A percentile compares a stretch with the other conserved stretches of the same genome.
Evolutionary conservation across 768 basidiomycete species (phyloP).

Genomic region (Crucibulum laeve): DNA sequence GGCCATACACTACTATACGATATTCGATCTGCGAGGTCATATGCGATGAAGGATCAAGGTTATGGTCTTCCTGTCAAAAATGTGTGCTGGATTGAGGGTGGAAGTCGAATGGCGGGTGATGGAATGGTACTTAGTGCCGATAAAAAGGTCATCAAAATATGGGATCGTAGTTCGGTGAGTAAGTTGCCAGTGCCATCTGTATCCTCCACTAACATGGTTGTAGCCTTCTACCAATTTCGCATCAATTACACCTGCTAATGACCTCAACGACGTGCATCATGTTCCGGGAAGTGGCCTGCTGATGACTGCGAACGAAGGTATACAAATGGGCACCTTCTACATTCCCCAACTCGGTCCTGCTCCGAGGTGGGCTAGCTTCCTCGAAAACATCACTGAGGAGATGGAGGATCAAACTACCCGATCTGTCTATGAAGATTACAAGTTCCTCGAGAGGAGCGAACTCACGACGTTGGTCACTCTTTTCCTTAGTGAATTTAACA

Average conservation of each 20-base stretch:
- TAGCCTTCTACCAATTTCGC: slow-evolving; percentile 85
- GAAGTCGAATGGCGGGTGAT: slow-evolving; percentile 77
- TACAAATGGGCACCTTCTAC: slow-evolving; percentile 92
- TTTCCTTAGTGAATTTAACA: background rate
- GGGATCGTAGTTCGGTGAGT: slow-evolving; percentile 82
- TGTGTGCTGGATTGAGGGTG: slow-evolving; percentile 88
- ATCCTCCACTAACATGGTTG: slow-evolving; percentile 7
- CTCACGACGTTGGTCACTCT: slow-evolving; percentile 58
- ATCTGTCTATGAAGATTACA: slow-evolving; percentile 92
- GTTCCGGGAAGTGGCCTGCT: slow-evolving; percentile 85
- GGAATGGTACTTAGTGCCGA: slow-evolving; percentile 91
- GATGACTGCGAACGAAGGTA: slow-evolving; percentile 94
- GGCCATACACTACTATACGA: slow-evolving; percentile 96
- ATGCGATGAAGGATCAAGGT: slow-evolving; percentile 93
- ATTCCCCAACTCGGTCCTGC: slow-evolving; percentile 96
- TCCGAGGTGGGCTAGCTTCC: slow-evolving; percentile 94
- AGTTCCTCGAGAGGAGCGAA: slow-evolving; percentile 89
- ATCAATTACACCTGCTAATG: slow-evolving; percentile 86
- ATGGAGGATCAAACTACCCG: slow-evolving; percentile 86
- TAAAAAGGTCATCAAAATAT: slow-evolving; percentile 96
- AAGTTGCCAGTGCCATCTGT: background rate
- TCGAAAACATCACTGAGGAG: slow-evolving; percentile 98
- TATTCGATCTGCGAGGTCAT: slow-evolving; percentile 78
- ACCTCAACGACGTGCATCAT: slow-evolving; percentile 89
- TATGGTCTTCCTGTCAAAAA: slow-evolving; percentile 88